Evolutionary conservation across 1,139 yeast species (phyloP), one percentile per base, ranked within the genome.

Genomic region (Pichia sp.): DNA sequence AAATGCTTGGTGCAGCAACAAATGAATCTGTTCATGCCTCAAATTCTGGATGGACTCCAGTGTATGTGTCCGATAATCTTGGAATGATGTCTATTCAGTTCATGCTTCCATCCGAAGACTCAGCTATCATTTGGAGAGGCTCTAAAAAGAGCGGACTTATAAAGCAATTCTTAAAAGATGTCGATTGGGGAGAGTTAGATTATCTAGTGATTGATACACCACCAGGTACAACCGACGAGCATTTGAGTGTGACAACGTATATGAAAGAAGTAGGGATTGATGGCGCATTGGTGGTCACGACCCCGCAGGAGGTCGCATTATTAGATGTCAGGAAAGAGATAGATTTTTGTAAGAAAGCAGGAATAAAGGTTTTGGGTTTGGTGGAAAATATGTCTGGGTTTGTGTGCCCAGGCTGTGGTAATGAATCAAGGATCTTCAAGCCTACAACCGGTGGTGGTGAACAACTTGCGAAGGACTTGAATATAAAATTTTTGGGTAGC

Each of bases 371-470:
- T 3, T 70, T 93, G 53, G 99, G 99, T 0, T 71, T 95, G 31
- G 97, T 95, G 36, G 99, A 95, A 68, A 95, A 95, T 69, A 95
- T 95, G 99, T 83, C 96, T 6, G 99, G 99, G 1, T 95, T 95
- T 73, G 98, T 95, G 15, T 95, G 99, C 68, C 99, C 99, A 4
- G 83, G 77, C 62, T 95, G 99, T 70, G 81, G 88, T 59, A 95
- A 95, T 8, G 90, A 90, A 70, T 87, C 96, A 0, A 84, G 86
- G 64, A 92, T 95, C 11, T 95, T 95, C 72, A 87, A 86, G 60
- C 90, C 98, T 40, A 93, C 98, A 4, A 95, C 99, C 1, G 99
- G 99, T 15, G 99, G 99, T 19, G 99, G 98, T 7, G 78, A 81
- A 62, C 82, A 84, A 41, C 73, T 95, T 54, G 95, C 98, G 55